Evolutionary conservation across 352 stramenopile species (phyloP), one percentile per base, ranked within the genome.

Genomic region (Phytophthora chlamydospora): DNA sequence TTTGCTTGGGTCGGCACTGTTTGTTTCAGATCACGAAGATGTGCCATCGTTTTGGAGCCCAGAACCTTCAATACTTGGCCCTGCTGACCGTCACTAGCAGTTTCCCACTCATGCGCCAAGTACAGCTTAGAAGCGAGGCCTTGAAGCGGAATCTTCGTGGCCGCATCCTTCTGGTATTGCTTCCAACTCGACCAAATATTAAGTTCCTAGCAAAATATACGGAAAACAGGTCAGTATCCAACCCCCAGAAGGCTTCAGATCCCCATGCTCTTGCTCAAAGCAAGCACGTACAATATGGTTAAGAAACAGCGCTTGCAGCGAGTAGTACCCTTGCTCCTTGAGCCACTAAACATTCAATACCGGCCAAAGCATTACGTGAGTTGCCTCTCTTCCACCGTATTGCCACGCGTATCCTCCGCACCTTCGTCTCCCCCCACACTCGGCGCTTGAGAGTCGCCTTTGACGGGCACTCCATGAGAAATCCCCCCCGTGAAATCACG

Each of bases 221-320:
- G 33, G 17, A 59, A 12, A 19, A 65, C 33, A 4, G 36, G 24
- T 71, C 34, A 71, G 49, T 14, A 56, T 16, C 19, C 3, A 48
- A 19, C 13, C 9, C 17, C 40, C 39, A 14, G 14, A 32, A 39
- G 44, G 43, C 13, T 38, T 49, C 24, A 21, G 42, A 24, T 31
- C 24, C 31, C 45, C 4, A 46, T 21, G 8, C 31, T 33, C 4
- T 16, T 27, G 32, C 8, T 6, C 31, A 42, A 43, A 50, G 16
- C 24, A 45, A 49, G 17, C 42, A 83, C 80, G 34, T 62, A 93
- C 85, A 64, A 93, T 88, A 44, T 90, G 83, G 60, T 92, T 91
- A 31, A 85, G 74, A 31, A 93, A 65, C 4, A 92, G 62, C 9
- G 82, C 79, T 36, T 87, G 69, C 2, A 93, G 40, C 8, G 79